These are phyloP conservation scores for Allium fistulosum DNA, from an alignment of 106 monocot species.

Conservation along the genomic window DNA sequence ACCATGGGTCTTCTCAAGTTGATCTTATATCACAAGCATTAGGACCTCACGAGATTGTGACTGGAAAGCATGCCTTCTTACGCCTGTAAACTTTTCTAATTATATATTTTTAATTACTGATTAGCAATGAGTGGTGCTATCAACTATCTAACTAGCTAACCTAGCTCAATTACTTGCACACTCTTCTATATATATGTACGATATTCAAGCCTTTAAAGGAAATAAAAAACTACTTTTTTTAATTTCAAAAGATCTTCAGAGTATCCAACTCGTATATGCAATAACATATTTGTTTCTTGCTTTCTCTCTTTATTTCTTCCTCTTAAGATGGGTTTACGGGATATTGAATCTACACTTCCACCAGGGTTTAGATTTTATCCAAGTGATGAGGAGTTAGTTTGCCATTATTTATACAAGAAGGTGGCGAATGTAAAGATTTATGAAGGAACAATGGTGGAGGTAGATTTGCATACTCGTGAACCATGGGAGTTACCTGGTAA, in stretches of 20 bases:
- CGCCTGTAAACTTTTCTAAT: constrained; percentile 5
- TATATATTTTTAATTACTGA: not conserved
- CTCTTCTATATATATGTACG: constrained; percentile 5
- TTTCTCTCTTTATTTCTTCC: not conserved
- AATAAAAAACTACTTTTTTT: not conserved
- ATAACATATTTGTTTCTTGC: not conserved
- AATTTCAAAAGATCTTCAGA: not conserved
- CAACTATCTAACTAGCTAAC: constrained; percentile 11
- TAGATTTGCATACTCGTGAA: constrained; percentile 57
- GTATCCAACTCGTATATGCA: not conserved
- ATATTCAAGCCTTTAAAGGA: not conserved
- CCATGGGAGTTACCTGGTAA: constrained; percentile 80
- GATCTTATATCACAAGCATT: constrained; percentile 20
- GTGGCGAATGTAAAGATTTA: constrained; percentile 28
- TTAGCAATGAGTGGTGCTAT: not conserved
- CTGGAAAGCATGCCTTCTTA: constrained; percentile 7
- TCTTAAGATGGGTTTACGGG: constrained; percentile 35
- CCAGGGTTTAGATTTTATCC: constrained; percentile 72
- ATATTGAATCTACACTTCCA: constrained; percentile 49
- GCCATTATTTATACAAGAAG: constrained; percentile 61
- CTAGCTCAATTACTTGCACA: not conserved
- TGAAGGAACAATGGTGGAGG: constrained; percentile 57
- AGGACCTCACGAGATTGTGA: constrained; percentile 16
- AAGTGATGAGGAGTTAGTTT: constrained; percentile 62
- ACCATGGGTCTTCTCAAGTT: constrained; percentile 1